These are phyloP conservation scores for Santalum album DNA, from an alignment of 164 flowering plant genomes.

Conservation along the genomic window DNA sequence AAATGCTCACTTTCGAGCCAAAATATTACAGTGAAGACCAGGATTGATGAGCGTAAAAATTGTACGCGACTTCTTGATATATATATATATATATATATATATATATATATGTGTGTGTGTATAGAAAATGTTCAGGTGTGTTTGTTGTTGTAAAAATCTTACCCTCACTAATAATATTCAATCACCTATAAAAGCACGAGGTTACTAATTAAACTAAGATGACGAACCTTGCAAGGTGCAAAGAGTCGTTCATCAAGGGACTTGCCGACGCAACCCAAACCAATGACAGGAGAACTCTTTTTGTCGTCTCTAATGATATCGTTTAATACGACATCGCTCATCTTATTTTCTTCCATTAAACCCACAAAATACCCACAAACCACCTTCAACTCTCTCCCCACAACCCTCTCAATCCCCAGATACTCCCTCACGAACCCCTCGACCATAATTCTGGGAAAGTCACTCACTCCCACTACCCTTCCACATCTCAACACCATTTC, in stretches of 20 bases:
- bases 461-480: constrained; percentile 34
- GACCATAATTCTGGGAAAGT: constrained; percentile 52
- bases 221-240: constrained; percentile 22
- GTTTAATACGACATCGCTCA: constrained; percentile 5
- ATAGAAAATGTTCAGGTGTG: background rate
- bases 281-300: constrained; percentile 12
- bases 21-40: too few relatives aligned
- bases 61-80: too few relatives aligned
- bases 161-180: too few relatives aligned
- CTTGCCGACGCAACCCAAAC: constrained; percentile 13
- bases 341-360: constrained; percentile 22
- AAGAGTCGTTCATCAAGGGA: constrained; percentile 14
- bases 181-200: too few relatives aligned
- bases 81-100: background rate
- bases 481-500: constrained; percentile 5
- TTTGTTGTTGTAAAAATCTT: too few relatives aligned
- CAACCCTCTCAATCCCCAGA: constrained; percentile 30
- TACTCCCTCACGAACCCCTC: constrained; percentile 50
- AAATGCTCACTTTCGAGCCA: too few relatives aligned
- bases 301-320: constrained; percentile 11
- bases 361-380: constrained; percentile 31
- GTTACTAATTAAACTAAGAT: too few relatives aligned
- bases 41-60: too few relatives aligned
- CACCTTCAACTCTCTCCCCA: constrained; percentile 37
- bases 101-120: background rate